Percentiles rank a stretch among this genome's conserved stretches.
Evolutionary conservation across 2,329 filamentous ascomycete species (phyloP).

Genomic region (Eutypa lata): DNA sequence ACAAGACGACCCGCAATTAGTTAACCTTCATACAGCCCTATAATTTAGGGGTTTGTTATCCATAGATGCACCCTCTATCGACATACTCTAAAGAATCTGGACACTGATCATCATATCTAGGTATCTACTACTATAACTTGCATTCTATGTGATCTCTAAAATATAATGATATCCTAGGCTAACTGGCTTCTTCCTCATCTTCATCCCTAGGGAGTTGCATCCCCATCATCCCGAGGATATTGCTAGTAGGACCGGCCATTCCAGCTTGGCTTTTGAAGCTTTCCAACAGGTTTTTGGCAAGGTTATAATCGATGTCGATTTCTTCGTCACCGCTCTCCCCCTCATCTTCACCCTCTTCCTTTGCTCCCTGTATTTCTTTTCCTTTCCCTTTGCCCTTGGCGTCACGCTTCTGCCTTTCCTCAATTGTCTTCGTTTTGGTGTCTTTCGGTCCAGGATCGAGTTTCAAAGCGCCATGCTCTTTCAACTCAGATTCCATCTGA

Average conservation of each 20-base stretch:
- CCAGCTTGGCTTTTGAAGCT: slow-evolving; percentile 90
- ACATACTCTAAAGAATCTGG: no score
- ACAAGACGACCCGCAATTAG: no score
- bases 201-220: slow-evolving; percentile 79
- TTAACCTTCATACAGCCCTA: no score
- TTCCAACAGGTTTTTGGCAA: slow-evolving; percentile 87
- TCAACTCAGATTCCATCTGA: slow-evolving; percentile 72
- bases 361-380: slow-evolving; percentile 7
- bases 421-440: slow-evolving; percentile 26
- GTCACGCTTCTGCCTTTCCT: slow-evolving; percentile 20
- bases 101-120: no score
- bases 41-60: no score
- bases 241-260: slow-evolving; percentile 79
- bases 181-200: slow-evolving; percentile 40
- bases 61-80: no score
- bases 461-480: slow-evolving; percentile 62
- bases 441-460: slow-evolving; percentile 37
- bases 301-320: slow-evolving; percentile 77
- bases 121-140: no score
- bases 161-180: neutral
- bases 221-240: slow-evolving; percentile 83
- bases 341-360: slow-evolving; percentile 41
- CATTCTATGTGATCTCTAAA: no score
- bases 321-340: slow-evolving; percentile 54
- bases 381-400: slow-evolving; percentile 14